Conservation (phyloP, 129 eudicot species). For the Helianthus annuus region HanXRQr2.0-SUNRISE NC_035443.2:123040281-123040780, state of each 20-base stretch:
- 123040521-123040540: background rate
- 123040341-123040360: constrained; percentile 1
- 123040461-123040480: background rate
- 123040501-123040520: background rate
- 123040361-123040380: background rate
- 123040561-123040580: background rate
- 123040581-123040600: no score
- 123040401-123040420: background rate
- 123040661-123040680: no score
- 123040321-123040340: background rate
- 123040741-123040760: no score
- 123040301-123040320: background rate
- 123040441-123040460: background rate
- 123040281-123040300: constrained; percentile 7
- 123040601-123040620: no score
- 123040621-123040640: no score
- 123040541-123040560: background rate
- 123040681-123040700: background rate
- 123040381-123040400: background rate
- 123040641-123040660: no score
- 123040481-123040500: background rate
- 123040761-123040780: no score
- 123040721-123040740: background rate
- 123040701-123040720: background rate
- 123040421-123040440: background rate